Percentiles rank a stretch among this genome's conserved stretches.
Evolutionary conservation across 2,329 filamentous ascomycete species (phyloP).

Genomic region (Emergomyces orientalis): DNA sequence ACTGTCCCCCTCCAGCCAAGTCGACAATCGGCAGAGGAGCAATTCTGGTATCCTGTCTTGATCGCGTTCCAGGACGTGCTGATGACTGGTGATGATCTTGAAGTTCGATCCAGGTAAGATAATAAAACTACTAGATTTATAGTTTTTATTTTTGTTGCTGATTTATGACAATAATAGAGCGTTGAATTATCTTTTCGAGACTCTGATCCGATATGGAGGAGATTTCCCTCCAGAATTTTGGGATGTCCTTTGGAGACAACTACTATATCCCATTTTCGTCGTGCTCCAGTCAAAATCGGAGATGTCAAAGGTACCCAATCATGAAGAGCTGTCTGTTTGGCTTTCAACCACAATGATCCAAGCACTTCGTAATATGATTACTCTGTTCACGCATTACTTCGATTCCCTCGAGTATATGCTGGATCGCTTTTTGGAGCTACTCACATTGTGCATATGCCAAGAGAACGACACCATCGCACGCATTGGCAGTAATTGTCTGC

Average conservation of each 20-base stretch:
- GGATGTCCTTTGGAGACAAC: conserved; percentile 95
- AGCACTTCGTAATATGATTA: conserved; percentile 95
- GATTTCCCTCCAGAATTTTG: conserved; percentile 92
- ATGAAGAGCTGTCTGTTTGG: conserved; percentile 97
- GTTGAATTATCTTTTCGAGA: conserved; percentile 93
- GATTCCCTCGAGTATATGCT: conserved; percentile 95
- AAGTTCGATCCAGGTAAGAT: conserved; percentile 63
- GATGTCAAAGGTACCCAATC: conserved; percentile 88
- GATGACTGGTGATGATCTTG: conserved; percentile 97
- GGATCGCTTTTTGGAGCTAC: conserved; percentile 86
- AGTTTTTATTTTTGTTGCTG: neutral
- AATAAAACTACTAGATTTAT: neutral
- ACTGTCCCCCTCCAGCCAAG: conserved; percentile 50
- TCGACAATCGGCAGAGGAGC: conserved; percentile 85
- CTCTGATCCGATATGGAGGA: conserved; percentile 77
- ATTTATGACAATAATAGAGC: conserved; percentile 42
- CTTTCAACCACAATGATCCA: conserved; percentile 99
- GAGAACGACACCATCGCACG: conserved; percentile 97
- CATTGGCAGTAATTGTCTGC: conserved; percentile 95
- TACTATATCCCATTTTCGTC: conserved; percentile 97
- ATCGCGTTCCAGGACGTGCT: conserved; percentile 98
- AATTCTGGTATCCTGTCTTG: conserved; percentile 96
- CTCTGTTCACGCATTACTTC: conserved; percentile 97
- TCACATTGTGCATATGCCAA: conserved; percentile 94
- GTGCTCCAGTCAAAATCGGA: conserved; percentile 93